Percentiles rank a stretch among this genome's conserved stretches.
Evolutionary conservation across 257 asterid genomes (phyloP).

Genomic region (Verbena officinalis): DNA sequence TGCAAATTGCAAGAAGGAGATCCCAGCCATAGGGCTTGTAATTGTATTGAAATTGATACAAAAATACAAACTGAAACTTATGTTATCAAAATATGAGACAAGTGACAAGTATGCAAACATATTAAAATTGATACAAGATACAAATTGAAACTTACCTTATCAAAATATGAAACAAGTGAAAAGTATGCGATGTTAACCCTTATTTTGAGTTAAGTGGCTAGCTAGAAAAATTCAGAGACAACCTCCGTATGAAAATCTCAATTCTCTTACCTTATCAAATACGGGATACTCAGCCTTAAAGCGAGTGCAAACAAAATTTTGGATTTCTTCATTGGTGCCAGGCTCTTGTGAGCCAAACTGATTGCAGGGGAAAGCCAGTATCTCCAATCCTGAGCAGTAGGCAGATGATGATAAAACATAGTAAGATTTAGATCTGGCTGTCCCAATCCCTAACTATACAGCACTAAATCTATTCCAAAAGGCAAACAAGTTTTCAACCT

Average conservation of each 20-base stretch:
- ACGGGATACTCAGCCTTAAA: slow-evolving; percentile 91
- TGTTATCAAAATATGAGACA: no score
- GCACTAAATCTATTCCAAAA: no score
- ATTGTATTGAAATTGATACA: no score
- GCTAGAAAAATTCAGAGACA: not conserved
- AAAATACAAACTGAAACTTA: no score
- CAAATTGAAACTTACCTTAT: no score
- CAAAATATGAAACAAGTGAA: no score
- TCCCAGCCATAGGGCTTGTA: no score
- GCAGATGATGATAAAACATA: not conserved
- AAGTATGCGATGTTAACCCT: not conserved
- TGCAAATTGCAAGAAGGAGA: no score
- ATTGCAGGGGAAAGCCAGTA: slow-evolving; percentile 95
- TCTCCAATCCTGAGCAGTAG: slow-evolving; percentile 67
- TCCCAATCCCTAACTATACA: no score
- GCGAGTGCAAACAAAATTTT: slow-evolving; percentile 80
- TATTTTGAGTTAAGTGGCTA: not conserved
- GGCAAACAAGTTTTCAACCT: no score
- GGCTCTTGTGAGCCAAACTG: slow-evolving; percentile 96
- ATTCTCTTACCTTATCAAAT: slow-evolving; percentile 68
- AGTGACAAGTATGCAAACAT: not conserved
- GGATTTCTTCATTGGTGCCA: slow-evolving; percentile 81
- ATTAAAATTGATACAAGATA: no score
- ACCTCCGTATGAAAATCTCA: not conserved
- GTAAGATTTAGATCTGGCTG: no score